Percentiles rank a stretch among this genome's conserved stretches.
Conservation (phyloP, 192 early-diverging fungal species). For the Cladochytrium replicatum region DNA sequence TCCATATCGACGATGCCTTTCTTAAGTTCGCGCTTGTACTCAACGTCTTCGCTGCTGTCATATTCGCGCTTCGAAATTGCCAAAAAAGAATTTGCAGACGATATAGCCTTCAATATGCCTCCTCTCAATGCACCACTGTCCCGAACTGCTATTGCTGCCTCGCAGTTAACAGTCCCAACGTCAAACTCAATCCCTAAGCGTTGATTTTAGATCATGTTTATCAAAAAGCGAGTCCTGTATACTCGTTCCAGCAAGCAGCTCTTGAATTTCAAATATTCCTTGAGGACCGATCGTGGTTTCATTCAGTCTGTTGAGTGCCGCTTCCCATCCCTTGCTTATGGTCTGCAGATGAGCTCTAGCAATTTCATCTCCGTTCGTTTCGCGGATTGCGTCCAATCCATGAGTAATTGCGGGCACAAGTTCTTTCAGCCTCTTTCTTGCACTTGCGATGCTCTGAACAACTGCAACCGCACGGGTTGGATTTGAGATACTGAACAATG, state of each 20-base stretch:
- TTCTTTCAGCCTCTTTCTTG: constrained; percentile 5
- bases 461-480: too few species aligned
- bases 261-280: constrained; percentile 27
- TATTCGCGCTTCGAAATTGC: constrained; percentile 13
- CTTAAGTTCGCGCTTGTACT: constrained; percentile 9
- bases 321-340: constrained; percentile 20
- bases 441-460: too few species aligned
- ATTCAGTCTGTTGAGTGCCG: constrained; percentile 18
- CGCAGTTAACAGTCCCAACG: too few species aligned
- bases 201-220: not conserved
- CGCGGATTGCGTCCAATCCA: constrained; percentile 9
- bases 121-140: too few species aligned
- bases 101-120: constrained; percentile 5
- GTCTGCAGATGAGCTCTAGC: constrained; percentile 15
- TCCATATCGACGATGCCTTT: not conserved
- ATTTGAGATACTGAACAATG: too few species aligned
- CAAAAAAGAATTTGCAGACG: constrained; percentile 21
- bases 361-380: constrained; percentile 11
- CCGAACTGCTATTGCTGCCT: too few species aligned
- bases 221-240: constrained; percentile 2
- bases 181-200: too few species aligned
- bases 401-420: constrained; percentile 8
- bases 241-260: constrained; percentile 29
- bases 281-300: constrained; percentile 20
- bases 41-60: constrained; percentile 18